A percentile compares a stretch with the other conserved stretches of the same genome.
Conservation (phyloP, 2,329 filamentous ascomycete genomes). For the Cercospora janseana region DNA sequence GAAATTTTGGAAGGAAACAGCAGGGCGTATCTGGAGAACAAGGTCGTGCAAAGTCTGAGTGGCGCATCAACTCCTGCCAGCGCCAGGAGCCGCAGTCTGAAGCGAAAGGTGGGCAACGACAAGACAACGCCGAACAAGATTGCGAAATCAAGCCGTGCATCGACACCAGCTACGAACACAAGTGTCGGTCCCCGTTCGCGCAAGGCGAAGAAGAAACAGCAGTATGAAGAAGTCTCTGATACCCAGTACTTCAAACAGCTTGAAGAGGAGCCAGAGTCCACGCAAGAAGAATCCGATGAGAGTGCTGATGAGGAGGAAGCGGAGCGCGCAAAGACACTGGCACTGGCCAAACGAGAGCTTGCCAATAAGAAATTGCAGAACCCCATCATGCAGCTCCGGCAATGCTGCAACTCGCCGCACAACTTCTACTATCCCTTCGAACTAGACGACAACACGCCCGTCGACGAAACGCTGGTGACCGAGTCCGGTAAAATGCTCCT, state of each 20-base stretch:
- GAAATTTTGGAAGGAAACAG: slow-evolving; percentile 62
- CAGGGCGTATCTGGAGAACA: slow-evolving; percentile 66
- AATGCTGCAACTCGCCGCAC: slow-evolving; percentile 90
- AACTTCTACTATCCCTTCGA: slow-evolving; percentile 93
- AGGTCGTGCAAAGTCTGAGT: slow-evolving; percentile 65
- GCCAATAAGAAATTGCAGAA: slow-evolving; percentile 89
- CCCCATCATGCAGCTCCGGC: slow-evolving; percentile 82
- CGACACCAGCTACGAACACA: slow-evolving; percentile 63
- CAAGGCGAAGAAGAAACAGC: slow-evolving; percentile 55
- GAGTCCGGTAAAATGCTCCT: slow-evolving; percentile 95
- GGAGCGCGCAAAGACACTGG: slow-evolving; percentile 65
- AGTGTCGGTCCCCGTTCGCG: slow-evolving; percentile 52
- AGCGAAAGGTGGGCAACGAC: slow-evolving; percentile 54
- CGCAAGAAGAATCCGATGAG: slow-evolving; percentile 43
- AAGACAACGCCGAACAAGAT: slow-evolving; percentile 63
- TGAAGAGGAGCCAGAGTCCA: slow-evolving; percentile 54
- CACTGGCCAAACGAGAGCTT: slow-evolving; percentile 84
- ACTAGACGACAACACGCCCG: slow-evolving; percentile 57
- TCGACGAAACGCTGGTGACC: slow-evolving; percentile 78
- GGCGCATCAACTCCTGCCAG: slow-evolving; percentile 51
- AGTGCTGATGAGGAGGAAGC: slow-evolving; percentile 57
- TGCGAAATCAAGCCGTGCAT: slow-evolving; percentile 68
- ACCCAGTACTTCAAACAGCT: slow-evolving; percentile 79
- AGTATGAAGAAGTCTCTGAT: slow-evolving; percentile 71
- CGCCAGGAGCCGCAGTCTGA: slow-evolving; percentile 50